phyloP scores from a whole-genome alignment of 352 stramenopile genomes.

The Globisporangium iwayamae region DNA sequence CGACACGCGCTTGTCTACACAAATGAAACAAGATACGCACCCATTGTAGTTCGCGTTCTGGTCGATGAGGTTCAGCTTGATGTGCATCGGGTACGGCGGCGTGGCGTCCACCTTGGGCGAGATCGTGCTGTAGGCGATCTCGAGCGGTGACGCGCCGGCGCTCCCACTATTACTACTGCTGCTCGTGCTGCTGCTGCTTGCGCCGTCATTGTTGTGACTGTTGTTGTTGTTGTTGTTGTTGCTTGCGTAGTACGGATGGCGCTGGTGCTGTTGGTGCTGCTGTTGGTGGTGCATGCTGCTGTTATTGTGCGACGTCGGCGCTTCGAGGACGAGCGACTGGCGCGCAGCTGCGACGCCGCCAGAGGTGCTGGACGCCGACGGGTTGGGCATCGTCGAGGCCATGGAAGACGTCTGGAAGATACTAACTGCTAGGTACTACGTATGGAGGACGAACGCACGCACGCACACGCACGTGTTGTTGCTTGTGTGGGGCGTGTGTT shows the following conservation, averaged over 20 bases:
- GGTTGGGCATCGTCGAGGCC: constrained; percentile 10
- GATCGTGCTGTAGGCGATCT: constrained; percentile 82
- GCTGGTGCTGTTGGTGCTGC: constrained; percentile 1
- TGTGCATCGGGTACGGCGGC: constrained; percentile 64
- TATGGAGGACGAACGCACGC: not conserved
- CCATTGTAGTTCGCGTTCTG: constrained; percentile 47
- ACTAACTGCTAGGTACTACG: constrained; percentile 2
- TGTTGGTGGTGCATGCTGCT: constrained; percentile 3
- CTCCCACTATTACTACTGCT: not conserved
- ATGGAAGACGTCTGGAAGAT: not conserved
- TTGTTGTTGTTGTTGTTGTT: constrained; percentile 1
- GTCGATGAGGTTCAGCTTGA: constrained; percentile 84
- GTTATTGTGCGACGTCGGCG: constrained; percentile 2
- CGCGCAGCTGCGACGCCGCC: constrained; percentile 4
- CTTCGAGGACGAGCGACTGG: constrained; percentile 15
- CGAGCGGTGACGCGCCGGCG: constrained; percentile 25
- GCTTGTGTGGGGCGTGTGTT: not conserved
- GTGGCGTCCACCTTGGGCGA: constrained; percentile 64
- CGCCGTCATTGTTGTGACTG: not conserved
- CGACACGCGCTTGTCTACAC: not conserved
- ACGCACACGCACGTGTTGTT: not conserved
- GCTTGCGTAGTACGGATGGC: not conserved
- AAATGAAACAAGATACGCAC: constrained; percentile 14
- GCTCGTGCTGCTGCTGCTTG: not conserved
- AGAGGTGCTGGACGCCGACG: constrained; percentile 1